A percentile compares a stretch with the other conserved stretches of the same genome.
phyloP scores from a whole-genome alignment of 371 early-diverging fungal genomes.

The Fennellomyces sp. region DNA sequence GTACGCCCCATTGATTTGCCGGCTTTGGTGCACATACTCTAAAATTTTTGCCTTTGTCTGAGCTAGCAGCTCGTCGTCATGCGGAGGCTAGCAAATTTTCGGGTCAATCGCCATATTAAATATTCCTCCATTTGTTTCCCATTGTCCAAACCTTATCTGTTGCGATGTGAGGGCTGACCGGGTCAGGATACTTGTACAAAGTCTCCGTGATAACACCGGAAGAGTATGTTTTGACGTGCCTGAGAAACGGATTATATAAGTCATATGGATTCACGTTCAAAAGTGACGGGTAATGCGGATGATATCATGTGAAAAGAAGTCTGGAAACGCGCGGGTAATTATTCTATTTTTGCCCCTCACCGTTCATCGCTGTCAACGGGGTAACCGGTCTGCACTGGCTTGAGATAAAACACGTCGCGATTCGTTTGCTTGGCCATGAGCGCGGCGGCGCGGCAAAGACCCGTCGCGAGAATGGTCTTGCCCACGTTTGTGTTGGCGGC shows the following conservation, averaged over 20 bases:
- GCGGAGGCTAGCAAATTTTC: slow-evolving; percentile 37
- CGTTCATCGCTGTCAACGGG: slow-evolving; percentile 81
- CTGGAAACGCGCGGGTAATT: background rate
- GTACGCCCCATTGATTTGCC: slow-evolving; percentile 44
- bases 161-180: slow-evolving; percentile 81
- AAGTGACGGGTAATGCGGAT: slow-evolving; percentile 2
- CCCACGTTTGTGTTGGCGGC: slow-evolving; percentile 87
- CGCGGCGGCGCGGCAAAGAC: slow-evolving; percentile 63
- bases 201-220: slow-evolving; percentile 47
- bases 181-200: slow-evolving; percentile 72
- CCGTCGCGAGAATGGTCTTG: slow-evolving; percentile 80
- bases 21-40: slow-evolving; percentile 27
- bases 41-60: slow-evolving; percentile 46
- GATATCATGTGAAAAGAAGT: no score
- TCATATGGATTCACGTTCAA: slow-evolving; percentile 9
- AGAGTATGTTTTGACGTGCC: slow-evolving; percentile 62
- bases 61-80: slow-evolving; percentile 49
- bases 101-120: background rate
- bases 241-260: slow-evolving; percentile 12
- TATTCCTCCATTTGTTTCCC: slow-evolving; percentile 1
- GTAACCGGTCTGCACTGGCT: slow-evolving; percentile 87
- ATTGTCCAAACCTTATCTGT: slow-evolving; percentile 41
- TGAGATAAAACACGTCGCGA: slow-evolving; percentile 67
- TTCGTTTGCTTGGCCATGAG: slow-evolving; percentile 43
- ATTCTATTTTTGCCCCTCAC: slow-evolving; percentile 24